phyloP scores from a whole-genome alignment of 1,139 yeast genomes.

The Geotrichum aggregatum region DNA sequence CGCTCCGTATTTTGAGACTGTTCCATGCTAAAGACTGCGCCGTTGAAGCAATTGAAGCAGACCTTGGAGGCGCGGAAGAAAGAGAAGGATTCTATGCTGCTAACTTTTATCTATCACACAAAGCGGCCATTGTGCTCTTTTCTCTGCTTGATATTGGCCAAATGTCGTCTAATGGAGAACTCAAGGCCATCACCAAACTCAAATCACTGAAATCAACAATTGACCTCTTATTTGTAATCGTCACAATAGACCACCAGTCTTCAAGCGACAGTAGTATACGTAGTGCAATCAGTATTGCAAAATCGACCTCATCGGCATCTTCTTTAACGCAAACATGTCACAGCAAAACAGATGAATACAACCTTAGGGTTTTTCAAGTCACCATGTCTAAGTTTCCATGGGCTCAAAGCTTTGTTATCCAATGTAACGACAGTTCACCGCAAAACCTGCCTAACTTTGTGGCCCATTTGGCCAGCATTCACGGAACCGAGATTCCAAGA shows the following conservation, averaged over 20 bases:
- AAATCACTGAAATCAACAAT: constrained; percentile 10
- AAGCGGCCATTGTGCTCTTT: constrained; percentile 15
- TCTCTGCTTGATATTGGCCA: constrained; percentile 13
- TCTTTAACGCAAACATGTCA: not conserved
- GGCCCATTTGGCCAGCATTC: constrained; percentile 8
- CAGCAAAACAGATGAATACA: constrained; percentile 6
- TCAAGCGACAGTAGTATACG: no score
- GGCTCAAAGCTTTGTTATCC: constrained; percentile 17
- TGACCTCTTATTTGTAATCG: constrained; percentile 15
- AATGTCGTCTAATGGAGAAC: constrained; percentile 8
- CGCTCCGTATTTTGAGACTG: constrained; percentile 6
- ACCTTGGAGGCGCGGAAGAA: constrained; percentile 13
- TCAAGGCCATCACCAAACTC: constrained; percentile 13
- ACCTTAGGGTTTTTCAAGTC: constrained; percentile 14
- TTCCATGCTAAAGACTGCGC: constrained; percentile 1
- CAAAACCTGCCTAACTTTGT: constrained; percentile 8
- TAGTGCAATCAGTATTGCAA: no score
- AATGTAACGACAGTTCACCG: not conserved
- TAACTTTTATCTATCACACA: constrained; percentile 16
- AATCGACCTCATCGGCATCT: no score
- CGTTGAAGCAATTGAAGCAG: constrained; percentile 15
- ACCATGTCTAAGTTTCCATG: constrained; percentile 14
- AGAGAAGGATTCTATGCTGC: constrained; percentile 4
- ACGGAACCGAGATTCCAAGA: constrained; percentile 6
- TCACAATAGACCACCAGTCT: constrained; percentile 9